A percentile compares a stretch with the other conserved stretches of the same genome.
Evolutionary conservation across 805 yeast genomes (phyloP).

Genomic region (Candida montana): DNA sequence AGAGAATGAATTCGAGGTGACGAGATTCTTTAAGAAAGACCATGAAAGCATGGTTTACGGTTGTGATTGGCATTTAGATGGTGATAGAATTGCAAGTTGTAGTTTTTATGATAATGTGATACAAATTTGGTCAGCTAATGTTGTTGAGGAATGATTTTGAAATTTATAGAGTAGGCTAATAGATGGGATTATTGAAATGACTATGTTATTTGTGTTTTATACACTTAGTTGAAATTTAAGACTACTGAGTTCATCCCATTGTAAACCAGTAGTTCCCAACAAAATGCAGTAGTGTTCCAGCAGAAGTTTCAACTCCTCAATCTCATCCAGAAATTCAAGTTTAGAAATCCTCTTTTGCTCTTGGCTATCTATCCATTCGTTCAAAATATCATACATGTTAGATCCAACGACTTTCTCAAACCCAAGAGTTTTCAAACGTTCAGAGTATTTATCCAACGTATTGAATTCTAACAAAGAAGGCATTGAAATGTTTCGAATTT

Average conservation of each 20-base stretch:
- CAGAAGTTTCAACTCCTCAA: constrained; percentile 49
- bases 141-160: not conserved
- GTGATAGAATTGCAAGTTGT: constrained; percentile 61
- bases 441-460: constrained; percentile 27
- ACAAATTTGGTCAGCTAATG: constrained; percentile 57
- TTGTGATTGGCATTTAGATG: constrained; percentile 71
- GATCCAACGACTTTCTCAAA: constrained; percentile 11
- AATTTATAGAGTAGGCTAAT: too few relatives aligned
- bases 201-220: too few relatives aligned
- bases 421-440: constrained; percentile 16
- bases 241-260: constrained; percentile 17
- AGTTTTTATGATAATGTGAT: constrained; percentile 86
- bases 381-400: constrained; percentile 31
- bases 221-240: constrained; percentile 4
- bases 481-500: constrained; percentile 38
- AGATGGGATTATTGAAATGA: too few relatives aligned
- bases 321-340: constrained; percentile 52
- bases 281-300: constrained; percentile 48
- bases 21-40: constrained; percentile 50
- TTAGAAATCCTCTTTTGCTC: constrained; percentile 39
- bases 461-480: constrained; percentile 34
- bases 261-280: constrained; percentile 23
- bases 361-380: constrained; percentile 27
- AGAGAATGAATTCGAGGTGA: constrained; percentile 24
- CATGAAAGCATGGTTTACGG: constrained; percentile 96